Evolutionary conservation across 306 rosid species (phyloP), one percentile per base, ranked within the genome.

Genomic region (Begonia masoniana): DNA sequence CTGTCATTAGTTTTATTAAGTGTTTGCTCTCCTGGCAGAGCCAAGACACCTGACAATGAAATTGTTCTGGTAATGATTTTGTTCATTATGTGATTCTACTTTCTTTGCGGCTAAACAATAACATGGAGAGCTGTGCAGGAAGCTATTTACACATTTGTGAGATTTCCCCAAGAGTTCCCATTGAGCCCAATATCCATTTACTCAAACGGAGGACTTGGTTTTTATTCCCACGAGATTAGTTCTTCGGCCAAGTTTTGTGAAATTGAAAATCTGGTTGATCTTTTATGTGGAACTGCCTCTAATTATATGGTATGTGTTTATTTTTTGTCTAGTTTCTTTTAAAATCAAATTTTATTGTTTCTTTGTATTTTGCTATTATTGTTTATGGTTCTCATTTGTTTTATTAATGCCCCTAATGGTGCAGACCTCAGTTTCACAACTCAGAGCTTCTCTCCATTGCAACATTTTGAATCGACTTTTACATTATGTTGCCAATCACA

Each of bases 381-480:
- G 12, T 9, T 35, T 17, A 10, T 36, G 12, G 41, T 52, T n/a
- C 41, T 31, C 52, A 5, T 14, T 57, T 16, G 58, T 16, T 19
- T 24, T 15, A 13, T 12, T 41, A 15, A 11, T 13, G 15, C 19
- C 15, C 24, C 8, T 17, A 12, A 71, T 66, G 49, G 59, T 61
- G 8, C 76, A 89, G 94, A 78, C 57, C 52, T 71, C 94, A 57
- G 65, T 9, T 62, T 14, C 73, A 73, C 82, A 72, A 63, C 66
- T 62, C 59, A 68, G 62, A 67, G 81, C 82, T 41, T 42, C 80
- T 68, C 56, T 83, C 16, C 71, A 71, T 53, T 69, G 58, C 60
- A 85, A 73, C 51, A 67, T 83, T 71, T 78, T 91, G 55, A 76
- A 76, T 59, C 95, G 82, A 62, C 66, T 77, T 54, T 73, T 85